Percentiles rank a stretch among this genome's conserved stretches.
phyloP scores from a whole-genome alignment of 2,329 filamentous ascomycete genomes.

The Aspergillus transmontanensis region DNA sequence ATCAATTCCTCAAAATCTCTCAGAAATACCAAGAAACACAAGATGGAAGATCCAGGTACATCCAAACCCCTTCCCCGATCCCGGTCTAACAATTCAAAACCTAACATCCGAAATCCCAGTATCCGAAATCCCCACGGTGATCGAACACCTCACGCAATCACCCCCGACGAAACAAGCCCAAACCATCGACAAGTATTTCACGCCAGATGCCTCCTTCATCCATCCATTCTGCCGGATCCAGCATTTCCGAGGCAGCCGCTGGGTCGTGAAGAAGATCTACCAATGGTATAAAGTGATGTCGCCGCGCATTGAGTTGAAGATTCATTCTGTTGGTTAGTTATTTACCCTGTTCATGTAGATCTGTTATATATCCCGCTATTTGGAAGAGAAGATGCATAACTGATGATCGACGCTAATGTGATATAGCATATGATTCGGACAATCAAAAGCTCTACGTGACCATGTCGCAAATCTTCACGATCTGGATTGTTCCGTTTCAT shows the following conservation, averaged over 20 bases:
- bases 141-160: conserved; percentile 69
- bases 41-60: background rate
- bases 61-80: no score
- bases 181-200: conserved; percentile 73
- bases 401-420: no score
- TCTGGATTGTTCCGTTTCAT: conserved; percentile 79
- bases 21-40: background rate
- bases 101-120: background rate
- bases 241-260: conserved; percentile 63
- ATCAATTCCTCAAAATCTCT: background rate
- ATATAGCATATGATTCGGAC: conserved; percentile 66
- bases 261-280: conserved; percentile 70
- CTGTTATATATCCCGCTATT: background rate
- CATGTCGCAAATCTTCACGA: conserved; percentile 72
- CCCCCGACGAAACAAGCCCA: conserved; percentile 65
- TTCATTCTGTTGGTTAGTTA: conserved; percentile 61
- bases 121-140: conserved; percentile 65
- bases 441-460: conserved; percentile 71
- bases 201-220: conserved; percentile 69
- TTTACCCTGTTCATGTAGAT: background rate
- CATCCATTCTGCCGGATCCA: conserved; percentile 77
- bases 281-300: conserved; percentile 84
- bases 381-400: no score
- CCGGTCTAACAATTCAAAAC: background rate
- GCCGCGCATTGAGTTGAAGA: conserved; percentile 67